Evolutionary conservation across 768 basidiomycete genomes (phyloP).

Genomic region (Brasilioporus rufonigricans): DNA sequence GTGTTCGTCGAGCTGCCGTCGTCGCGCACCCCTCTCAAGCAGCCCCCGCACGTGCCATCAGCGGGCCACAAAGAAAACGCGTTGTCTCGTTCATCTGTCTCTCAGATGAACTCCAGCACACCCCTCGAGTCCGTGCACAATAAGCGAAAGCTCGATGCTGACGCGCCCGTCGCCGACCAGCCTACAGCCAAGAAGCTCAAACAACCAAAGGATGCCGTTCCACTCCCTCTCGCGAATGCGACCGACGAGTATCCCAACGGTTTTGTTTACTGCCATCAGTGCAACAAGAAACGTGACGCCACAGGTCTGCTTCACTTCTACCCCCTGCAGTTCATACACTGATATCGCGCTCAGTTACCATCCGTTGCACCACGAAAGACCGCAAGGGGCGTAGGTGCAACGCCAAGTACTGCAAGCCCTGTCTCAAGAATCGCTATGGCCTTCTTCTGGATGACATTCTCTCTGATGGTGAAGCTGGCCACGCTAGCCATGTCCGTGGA

Average conservation of each 20-base stretch:
- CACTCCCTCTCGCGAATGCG: slow-evolving; percentile 17
- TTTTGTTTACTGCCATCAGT: slow-evolving; percentile 69
- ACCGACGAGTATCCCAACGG: slow-evolving; percentile 35
- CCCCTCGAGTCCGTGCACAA: slow-evolving; percentile 28
- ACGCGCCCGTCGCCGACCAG: slow-evolving; percentile 13
- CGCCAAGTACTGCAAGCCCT: slow-evolving; percentile 60
- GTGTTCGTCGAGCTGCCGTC: slow-evolving; percentile 62
- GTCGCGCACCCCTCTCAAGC: slow-evolving; percentile 21
- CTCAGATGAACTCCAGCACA: slow-evolving; percentile 33
- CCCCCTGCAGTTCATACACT: slow-evolving; percentile 3
- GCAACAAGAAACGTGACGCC: slow-evolving; percentile 57
- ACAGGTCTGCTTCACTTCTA: slow-evolving; percentile 37
- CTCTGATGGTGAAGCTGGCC: slow-evolving; percentile 33
- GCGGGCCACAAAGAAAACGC: slow-evolving; percentile 45
- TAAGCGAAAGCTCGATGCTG: slow-evolving; percentile 51
- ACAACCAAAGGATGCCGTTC: slow-evolving; percentile 28
- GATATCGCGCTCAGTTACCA: slow-evolving; percentile 22
- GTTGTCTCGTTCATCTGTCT: slow-evolving; percentile 36
- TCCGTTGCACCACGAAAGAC: slow-evolving; percentile 39
- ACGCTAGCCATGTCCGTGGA: slow-evolving; percentile 27
- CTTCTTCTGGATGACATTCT: slow-evolving; percentile 40
- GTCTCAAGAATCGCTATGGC: slow-evolving; percentile 68
- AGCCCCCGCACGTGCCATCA: slow-evolving; percentile 27
- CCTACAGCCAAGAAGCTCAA: slow-evolving; percentile 21
- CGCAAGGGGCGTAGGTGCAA: slow-evolving; percentile 44